Conservation (phyloP, 2,329 filamentous ascomycete genomes). For the Alternaria sp. region DNA sequence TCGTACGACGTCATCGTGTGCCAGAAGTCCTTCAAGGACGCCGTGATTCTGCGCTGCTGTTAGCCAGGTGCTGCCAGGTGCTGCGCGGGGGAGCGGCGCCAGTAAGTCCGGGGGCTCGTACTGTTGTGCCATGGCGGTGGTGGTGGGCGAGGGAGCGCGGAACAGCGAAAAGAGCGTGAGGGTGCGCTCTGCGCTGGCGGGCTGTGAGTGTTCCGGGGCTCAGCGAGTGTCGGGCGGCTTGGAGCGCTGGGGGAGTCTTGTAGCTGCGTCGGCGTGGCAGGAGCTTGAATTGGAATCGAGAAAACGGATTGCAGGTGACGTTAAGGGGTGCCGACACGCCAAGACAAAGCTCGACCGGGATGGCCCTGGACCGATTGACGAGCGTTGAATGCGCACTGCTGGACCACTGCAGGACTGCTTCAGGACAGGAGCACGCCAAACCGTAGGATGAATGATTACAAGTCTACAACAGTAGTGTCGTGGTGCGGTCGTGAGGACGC, state of each 20-base stretch:
- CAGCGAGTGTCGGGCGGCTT: conserved; percentile 10
- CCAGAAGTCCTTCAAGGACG: conserved; percentile 88
- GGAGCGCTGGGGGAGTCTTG: not conserved
- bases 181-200: conserved; percentile 23
- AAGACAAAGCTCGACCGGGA: conserved; percentile 18
- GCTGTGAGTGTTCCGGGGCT: not conserved
- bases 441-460: not conserved
- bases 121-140: conserved; percentile 44
- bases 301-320: conserved; percentile 23
- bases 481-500: not conserved
- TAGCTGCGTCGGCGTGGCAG: conserved; percentile 13
- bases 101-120: conserved; percentile 23
- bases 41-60: conserved; percentile 40
- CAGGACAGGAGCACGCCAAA: not conserved
- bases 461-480: not conserved
- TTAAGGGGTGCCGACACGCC: conserved; percentile 23
- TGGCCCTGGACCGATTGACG: conserved; percentile 14
- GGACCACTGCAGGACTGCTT: too few species aligned
- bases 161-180: conserved; percentile 19
- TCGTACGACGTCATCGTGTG: conserved; percentile 78
- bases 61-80: conserved; percentile 22
- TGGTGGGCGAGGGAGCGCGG: conserved; percentile 15
- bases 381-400: conserved; percentile 17
- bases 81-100: not conserved
- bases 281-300: conserved; percentile 21